Percentiles rank a stretch among this genome's conserved stretches.
These are phyloP conservation scores for Panus rudis DNA, from an alignment of 768 basidiomycete genomes.

Conservation along the genomic window DNA sequence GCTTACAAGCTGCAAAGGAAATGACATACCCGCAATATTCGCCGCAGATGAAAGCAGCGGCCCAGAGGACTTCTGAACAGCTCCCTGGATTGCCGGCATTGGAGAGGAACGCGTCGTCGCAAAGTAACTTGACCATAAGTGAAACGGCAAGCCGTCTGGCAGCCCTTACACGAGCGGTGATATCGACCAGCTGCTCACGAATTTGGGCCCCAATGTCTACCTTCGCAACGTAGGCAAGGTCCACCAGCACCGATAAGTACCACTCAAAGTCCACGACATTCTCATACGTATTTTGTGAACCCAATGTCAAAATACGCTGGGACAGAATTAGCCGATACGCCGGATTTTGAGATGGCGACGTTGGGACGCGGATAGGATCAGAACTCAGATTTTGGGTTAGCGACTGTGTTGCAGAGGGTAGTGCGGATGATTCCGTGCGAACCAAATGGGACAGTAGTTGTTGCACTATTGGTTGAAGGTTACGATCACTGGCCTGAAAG, in stretches of 20 bases:
- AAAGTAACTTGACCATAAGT: conserved; percentile 74
- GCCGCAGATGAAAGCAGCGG: conserved; percentile 94
- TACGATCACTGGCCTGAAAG: conserved; percentile 71
- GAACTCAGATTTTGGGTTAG: conserved; percentile 48
- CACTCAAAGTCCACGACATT: conserved; percentile 93
- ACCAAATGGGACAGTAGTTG: conserved; percentile 86
- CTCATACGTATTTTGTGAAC: conserved; percentile 76
- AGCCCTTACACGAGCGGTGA: conserved; percentile 73
- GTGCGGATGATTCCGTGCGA: conserved; percentile 40
- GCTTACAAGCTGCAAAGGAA: neutral
- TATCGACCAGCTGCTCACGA: conserved; percentile 79
- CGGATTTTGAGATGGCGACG: conserved; percentile 61
- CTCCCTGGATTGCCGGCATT: conserved; percentile 63
- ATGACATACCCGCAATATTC: conserved; percentile 80
- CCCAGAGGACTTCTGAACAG: conserved; percentile 84
- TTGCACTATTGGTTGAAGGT: conserved; percentile 84
- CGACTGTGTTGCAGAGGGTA: conserved; percentile 51
- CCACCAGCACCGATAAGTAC: conserved; percentile 93
- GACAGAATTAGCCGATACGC: conserved; percentile 83
- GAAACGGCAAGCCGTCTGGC: conserved; percentile 75
- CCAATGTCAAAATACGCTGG: conserved; percentile 79
- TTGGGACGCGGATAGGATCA: conserved; percentile 25
- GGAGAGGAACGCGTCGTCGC: conserved; percentile 67
- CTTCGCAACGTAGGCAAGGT: conserved; percentile 81
- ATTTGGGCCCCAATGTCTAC: conserved; percentile 74